phyloP scores from a whole-genome alignment of 805 yeast species.

The Myxozyma lipomycoides region DNA sequence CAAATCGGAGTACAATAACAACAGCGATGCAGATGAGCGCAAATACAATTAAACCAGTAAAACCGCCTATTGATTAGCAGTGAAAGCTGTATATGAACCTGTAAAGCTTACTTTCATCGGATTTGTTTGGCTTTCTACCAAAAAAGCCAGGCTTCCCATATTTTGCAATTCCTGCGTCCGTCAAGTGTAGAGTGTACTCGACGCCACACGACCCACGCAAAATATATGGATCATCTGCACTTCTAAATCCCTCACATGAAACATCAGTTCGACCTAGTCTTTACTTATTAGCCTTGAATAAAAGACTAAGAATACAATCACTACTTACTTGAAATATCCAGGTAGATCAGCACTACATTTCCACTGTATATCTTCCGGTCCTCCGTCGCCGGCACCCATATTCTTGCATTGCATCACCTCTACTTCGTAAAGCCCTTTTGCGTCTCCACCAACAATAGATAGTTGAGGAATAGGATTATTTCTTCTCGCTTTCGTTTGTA shows the following conservation, averaged over 20 bases:
- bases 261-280: slow-evolving; percentile 26
- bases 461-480: slow-evolving; percentile 15
- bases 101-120: not conserved
- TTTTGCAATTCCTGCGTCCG: slow-evolving; percentile 13
- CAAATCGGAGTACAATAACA: not conserved
- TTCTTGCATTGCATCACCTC: slow-evolving; percentile 23
- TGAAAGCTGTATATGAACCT: not conserved
- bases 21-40: not conserved
- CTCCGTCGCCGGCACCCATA: slow-evolving; percentile 26
- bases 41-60: not conserved
- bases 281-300: not conserved
- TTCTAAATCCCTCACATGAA: slow-evolving; percentile 20
- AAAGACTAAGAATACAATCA: not conserved
- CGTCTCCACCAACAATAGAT: slow-evolving; percentile 21
- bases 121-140: not conserved
- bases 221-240: slow-evolving; percentile 21
- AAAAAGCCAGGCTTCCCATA: slow-evolving; percentile 6
- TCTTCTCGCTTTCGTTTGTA: slow-evolving; percentile 11
- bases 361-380: slow-evolving; percentile 26
- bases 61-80: not conserved
- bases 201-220: slow-evolving; percentile 24
- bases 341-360: slow-evolving; percentile 25
- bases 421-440: slow-evolving; percentile 17
- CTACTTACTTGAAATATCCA: slow-evolving; percentile 18
- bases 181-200: slow-evolving; percentile 19